Conservation (phyloP, 1,284 basidiomycete genomes). For the Mycena citricolor region DNA sequence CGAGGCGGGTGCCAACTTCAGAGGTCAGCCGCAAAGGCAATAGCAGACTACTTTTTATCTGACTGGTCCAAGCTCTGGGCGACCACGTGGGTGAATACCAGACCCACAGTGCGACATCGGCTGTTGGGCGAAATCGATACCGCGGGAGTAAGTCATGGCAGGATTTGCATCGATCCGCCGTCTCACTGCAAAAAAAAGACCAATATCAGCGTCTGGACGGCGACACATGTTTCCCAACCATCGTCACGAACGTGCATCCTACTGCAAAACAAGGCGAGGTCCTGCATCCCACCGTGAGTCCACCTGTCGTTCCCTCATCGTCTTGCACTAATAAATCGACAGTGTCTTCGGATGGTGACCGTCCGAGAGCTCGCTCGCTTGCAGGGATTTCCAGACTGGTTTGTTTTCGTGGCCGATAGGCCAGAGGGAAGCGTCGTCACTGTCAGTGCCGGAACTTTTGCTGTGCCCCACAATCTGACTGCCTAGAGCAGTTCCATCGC, state of each 20-base stretch:
- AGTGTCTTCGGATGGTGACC: conserved; percentile 21
- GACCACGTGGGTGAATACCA: conserved; percentile 50
- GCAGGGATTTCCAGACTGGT: conserved; percentile 72
- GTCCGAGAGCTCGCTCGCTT: conserved; percentile 67
- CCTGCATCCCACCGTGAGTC: conserved; percentile 59
- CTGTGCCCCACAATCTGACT: conserved; percentile 1
- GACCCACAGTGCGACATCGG: conserved; percentile 53
- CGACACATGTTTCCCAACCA: conserved; percentile 60
- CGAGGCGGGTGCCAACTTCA: conserved; percentile 54
- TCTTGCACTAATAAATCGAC: conserved; percentile 5
- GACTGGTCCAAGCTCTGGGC: conserved; percentile 34
- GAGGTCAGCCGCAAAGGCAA: conserved; percentile 46
- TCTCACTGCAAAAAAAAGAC: conserved; percentile 39
- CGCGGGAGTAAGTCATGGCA: conserved; percentile 46
- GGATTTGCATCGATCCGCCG: conserved; percentile 4
- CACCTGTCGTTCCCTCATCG: conserved; percentile 5
- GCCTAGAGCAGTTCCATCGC: conserved; percentile 57
- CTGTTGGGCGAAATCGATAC: conserved; percentile 49
- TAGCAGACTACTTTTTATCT: conserved; percentile 39
- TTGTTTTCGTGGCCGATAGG: conserved; percentile 51
- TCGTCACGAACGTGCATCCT: conserved; percentile 71
- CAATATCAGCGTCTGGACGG: conserved; percentile 60
- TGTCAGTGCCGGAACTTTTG: conserved; percentile 39
- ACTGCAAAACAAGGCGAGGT: conserved; percentile 72
- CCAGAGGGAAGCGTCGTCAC: conserved; percentile 51